A percentile compares a stretch with the other conserved stretches of the same genome.
These are phyloP conservation scores for Centella asiatica DNA, from an alignment of 129 eudicot genomes.

Conservation along the genomic window DNA sequence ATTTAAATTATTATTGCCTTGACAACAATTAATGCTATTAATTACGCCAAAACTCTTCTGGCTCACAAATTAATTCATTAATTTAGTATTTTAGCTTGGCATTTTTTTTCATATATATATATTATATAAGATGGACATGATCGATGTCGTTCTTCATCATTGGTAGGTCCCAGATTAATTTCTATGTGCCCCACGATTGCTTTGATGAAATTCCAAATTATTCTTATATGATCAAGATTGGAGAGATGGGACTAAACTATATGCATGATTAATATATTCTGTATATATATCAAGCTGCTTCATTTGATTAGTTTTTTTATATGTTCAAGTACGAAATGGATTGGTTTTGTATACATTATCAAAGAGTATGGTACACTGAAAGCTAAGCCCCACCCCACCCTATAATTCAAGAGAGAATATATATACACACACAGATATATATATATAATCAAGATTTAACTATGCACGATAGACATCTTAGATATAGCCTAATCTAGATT, in stretches of 20 bases:
- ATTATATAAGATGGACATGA: background rate
- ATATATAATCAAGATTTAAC: background rate
- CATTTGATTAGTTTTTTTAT: background rate
- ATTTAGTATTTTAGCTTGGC: no score
- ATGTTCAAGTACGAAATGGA: background rate
- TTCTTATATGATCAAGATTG: constrained; percentile 11
- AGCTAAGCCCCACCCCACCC: background rate
- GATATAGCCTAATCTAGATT: no score
- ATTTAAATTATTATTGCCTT: constrained; percentile 17
- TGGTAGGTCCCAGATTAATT: background rate
- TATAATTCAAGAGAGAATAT: background rate
- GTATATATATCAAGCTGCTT: background rate
- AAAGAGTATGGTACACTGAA: constrained; percentile 8
- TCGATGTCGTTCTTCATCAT: constrained; percentile 4
- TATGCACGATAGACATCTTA: background rate
- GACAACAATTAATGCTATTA: background rate
- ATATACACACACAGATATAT: no score
- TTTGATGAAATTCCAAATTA: constrained; percentile 1
- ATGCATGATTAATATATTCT: background rate
- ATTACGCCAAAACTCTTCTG: background rate
- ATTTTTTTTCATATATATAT: no score
- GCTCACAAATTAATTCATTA: background rate
- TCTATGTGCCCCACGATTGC: background rate
- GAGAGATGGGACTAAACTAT: background rate
- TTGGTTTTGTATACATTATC: background rate